A percentile compares a stretch with the other conserved stretches of the same genome.
Evolutionary conservation across 129 eudicot genomes (phyloP).

Genomic region (Daucus carota): DH1_v3.0 NC_030388.2:32760501-32761000

Average conservation of each 20-base stretch:
- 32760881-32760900: conserved; percentile 29
- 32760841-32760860: conserved; percentile 28
- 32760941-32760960: conserved; percentile 4
- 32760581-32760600: conserved; percentile 20
- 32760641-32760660: conserved; percentile 20
- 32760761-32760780: conserved; percentile 22
- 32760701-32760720: conserved; percentile 20
- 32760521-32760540: conserved; percentile 22
- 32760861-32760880: conserved; percentile 18
- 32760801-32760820: conserved; percentile 20
- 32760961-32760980: conserved; percentile 4
- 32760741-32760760: conserved; percentile 29
- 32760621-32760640: conserved; percentile 16
- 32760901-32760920: conserved; percentile 18
- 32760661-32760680: conserved; percentile 21
- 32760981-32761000: conserved; percentile 9
- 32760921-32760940: background rate
- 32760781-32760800: conserved; percentile 25
- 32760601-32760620: conserved; percentile 5
- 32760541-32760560: conserved; percentile 11
- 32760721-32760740: conserved; percentile 21
- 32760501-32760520: conserved; percentile 20
- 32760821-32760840: conserved; percentile 22
- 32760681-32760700: conserved; percentile 18
- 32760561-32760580: conserved; percentile 18